These are phyloP conservation scores for Phytophthora citricola DNA, from an alignment of 352 stramenopile species.

Conservation along the genomic window DNA sequence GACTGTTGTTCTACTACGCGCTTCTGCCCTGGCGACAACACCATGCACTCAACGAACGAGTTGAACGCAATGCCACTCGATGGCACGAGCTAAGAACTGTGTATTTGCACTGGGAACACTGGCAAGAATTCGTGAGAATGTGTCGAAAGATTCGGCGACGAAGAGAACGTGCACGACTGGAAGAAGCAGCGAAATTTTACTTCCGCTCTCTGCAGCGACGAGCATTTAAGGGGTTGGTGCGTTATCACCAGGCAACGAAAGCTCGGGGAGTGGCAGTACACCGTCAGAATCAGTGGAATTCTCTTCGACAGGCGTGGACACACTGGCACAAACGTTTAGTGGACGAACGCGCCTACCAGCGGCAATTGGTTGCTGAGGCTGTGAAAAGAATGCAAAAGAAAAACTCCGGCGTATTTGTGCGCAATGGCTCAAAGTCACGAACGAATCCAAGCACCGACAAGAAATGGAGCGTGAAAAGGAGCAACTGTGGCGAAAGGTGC, in stretches of 20 bases:
- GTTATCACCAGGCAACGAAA: conserved; percentile 24
- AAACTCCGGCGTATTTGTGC: conserved; percentile 34
- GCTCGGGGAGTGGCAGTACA: conserved; percentile 31
- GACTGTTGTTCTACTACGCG: conserved; percentile 60
- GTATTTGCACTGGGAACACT: conserved; percentile 50
- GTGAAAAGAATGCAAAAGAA: conserved; percentile 10
- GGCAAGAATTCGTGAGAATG: conserved; percentile 41
- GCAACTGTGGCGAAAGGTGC: conserved; percentile 66
- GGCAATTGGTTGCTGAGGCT: conserved; percentile 10
- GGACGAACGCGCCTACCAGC: conserved; percentile 18
- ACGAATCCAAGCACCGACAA: conserved; percentile 35
- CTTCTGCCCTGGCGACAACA: conserved; percentile 51
- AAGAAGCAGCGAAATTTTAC: conserved; percentile 31
- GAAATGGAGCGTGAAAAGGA: conserved; percentile 58
- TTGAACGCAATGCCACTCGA: conserved; percentile 36
- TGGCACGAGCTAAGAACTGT: conserved; percentile 58
- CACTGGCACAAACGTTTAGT: conserved; percentile 35
- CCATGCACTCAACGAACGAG: conserved; percentile 34
- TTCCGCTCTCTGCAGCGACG: conserved; percentile 16
- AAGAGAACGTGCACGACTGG: conserved; percentile 33
- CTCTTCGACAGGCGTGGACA: conserved; percentile 29
- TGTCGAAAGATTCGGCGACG: conserved; percentile 27
- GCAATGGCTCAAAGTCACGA: conserved; percentile 39
- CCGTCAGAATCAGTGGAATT: conserved; percentile 47
- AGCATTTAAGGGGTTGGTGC: conserved; percentile 25